A percentile compares a stretch with the other conserved stretches of the same genome.
Conservation (phyloP, 2,329 filamentous ascomycete species). For the Penicillium polonicum region DNA sequence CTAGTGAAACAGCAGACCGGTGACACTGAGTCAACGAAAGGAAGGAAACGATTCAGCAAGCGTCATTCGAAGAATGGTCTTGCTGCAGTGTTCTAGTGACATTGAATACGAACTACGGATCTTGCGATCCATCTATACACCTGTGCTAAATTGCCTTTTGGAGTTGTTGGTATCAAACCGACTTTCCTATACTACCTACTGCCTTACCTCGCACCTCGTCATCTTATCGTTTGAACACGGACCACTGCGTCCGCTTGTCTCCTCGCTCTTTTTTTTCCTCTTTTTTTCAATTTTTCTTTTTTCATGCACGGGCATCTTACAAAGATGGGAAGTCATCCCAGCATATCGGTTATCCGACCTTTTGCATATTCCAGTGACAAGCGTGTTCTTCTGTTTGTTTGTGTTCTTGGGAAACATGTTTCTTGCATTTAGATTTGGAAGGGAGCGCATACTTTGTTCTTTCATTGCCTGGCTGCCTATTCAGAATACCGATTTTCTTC, state of each 20-base stretch:
- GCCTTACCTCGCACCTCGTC: background rate
- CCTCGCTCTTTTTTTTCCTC: background rate
- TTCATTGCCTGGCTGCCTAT: constrained; percentile 15
- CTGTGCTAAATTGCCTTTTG: background rate
- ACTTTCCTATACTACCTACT: constrained; percentile 1
- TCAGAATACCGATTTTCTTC: constrained; percentile 14
- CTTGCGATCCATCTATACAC: background rate
- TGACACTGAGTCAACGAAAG: constrained; percentile 57
- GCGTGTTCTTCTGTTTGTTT: constrained; percentile 17
- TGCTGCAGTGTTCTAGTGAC: constrained; percentile 71
- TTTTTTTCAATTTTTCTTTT: constrained; percentile 2
- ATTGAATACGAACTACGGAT: constrained; percentile 9
- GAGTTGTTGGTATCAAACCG: background rate
- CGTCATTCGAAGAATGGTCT: constrained; percentile 93
- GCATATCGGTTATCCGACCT: constrained; percentile 23
- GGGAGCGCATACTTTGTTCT: constrained; percentile 22
- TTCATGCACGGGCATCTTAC: constrained; percentile 3
- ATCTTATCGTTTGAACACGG: background rate
- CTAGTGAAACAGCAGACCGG: constrained; percentile 45
- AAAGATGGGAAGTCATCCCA: constrained; percentile 12
- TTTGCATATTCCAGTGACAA: constrained; percentile 29
- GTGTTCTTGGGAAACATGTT: constrained; percentile 21
- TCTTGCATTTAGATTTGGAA: constrained; percentile 29
- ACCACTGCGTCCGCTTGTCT: background rate
- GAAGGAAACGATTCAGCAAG: constrained; percentile 75